A percentile compares a stretch with the other conserved stretches of the same genome.
Conservation (phyloP, 371 early-diverging fungal species). For the Haplosporangium sp. region DNA sequence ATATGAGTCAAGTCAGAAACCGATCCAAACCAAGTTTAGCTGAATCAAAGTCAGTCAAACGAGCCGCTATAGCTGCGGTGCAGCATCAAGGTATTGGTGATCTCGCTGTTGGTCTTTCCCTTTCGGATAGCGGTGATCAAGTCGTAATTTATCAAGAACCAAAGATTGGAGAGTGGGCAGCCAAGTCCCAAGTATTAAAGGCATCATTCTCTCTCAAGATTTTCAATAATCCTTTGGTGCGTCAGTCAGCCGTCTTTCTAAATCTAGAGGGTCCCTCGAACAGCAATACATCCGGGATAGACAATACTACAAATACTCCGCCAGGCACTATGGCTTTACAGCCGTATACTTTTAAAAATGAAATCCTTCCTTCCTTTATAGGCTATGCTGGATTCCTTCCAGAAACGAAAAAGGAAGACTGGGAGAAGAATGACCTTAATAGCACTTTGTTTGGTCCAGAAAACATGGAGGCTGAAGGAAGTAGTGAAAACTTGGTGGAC, state of each 20-base stretch:
- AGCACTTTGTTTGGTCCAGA: conserved; percentile 30
- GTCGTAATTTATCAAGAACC: conserved; percentile 51
- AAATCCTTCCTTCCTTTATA: conserved; percentile 57
- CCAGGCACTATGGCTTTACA: background rate
- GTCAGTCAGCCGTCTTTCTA: conserved; percentile 1
- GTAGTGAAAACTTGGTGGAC: background rate
- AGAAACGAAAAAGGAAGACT: conserved; percentile 62
- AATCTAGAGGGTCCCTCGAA: conserved; percentile 6
- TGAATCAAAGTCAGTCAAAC: conserved; percentile 4
- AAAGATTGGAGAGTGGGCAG: conserved; percentile 40
- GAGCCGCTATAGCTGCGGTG: conserved; percentile 14
- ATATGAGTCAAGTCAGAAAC: conserved; percentile 17
- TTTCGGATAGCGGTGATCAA: conserved; percentile 37
- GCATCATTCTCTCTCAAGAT: conserved; percentile 30
- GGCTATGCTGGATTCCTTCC: conserved; percentile 68
- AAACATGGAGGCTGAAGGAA: conserved; percentile 4
- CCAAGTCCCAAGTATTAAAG: conserved; percentile 12
- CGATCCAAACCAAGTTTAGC: background rate
- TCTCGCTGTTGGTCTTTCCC: conserved; percentile 32
- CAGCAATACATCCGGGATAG: background rate
- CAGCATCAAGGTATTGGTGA: conserved; percentile 19
- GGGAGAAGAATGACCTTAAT: conserved; percentile 53
- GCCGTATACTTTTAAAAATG: conserved; percentile 3
- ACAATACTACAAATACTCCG: background rate
- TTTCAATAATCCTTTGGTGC: conserved; percentile 36